Evolutionary conservation across 768 basidiomycete species (phyloP), one percentile per base, ranked within the genome.

Genomic region (Mycena vitilis): DNA sequence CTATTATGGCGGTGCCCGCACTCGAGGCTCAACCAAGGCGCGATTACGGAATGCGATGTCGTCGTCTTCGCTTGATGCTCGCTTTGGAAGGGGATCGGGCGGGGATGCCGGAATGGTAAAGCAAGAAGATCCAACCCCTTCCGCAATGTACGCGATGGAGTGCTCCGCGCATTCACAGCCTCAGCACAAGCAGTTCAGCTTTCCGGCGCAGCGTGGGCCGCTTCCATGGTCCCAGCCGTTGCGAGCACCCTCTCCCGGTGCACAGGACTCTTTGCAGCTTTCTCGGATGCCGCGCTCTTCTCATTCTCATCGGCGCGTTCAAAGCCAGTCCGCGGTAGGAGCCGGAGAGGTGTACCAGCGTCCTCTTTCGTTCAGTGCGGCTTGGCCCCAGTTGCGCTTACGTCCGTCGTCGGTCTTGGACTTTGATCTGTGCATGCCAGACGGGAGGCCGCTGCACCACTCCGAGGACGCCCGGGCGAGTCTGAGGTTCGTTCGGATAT

Each of bases 1-100:
- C 52, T 89, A 88, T 73, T 80, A 85, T 38, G 72, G 56, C 45
- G 68, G 69, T 16, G 74, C 72, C 16, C 80, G 82, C 23, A 69
- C 77, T 12, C 80, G 82, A 4, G 76, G 79, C 5, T 74, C 79
- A 22, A 59, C 75, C 10, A 79, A 75, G 68, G 73, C 77, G 16
- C 76, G 79, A n/a, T 66, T 75, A 55, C 76, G 75, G 13, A 75
- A 75, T 47, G 74, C 75, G 54, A 56, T 75, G n/a, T 77, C 77
- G n/a, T 72, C 76, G 10, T 74, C 75, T 60, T 73, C 74, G 48
- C 68, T 75, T 47, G 77, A 77, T 47, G 40, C 72, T 34, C 71
- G 66, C 25, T 66, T 75, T 15, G 49, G 57, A 25, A 49, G 47
- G 12, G 73, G 71, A 30, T 49, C 38, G 44, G 63, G 67, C 22